These are phyloP conservation scores for Hypsizygus marmoreus DNA, from an alignment of 768 basidiomycete species.

Conservation along the genomic window DNA sequence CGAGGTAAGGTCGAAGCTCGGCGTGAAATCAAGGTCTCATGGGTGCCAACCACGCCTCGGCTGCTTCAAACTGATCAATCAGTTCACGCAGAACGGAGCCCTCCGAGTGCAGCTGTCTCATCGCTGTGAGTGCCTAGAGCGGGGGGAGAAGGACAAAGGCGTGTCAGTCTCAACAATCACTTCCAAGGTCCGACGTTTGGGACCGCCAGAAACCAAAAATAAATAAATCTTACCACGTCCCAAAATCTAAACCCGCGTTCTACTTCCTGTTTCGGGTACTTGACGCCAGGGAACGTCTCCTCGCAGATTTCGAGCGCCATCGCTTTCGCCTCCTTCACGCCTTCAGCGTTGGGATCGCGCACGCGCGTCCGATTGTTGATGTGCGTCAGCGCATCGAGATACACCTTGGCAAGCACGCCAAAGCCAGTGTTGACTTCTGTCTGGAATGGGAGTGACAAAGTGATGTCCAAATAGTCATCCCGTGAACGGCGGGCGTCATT, in stretches of 20 bases:
- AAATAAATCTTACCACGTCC: slow-evolving; percentile 78
- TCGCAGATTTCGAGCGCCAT: slow-evolving; percentile 92
- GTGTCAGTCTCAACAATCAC: slow-evolving; percentile 3
- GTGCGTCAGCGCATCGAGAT: slow-evolving; percentile 90
- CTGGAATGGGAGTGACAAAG: slow-evolving; percentile 92
- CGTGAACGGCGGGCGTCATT: slow-evolving; percentile 83
- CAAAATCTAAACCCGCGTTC: slow-evolving; percentile 98
- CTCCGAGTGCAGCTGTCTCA: slow-evolving; percentile 86
- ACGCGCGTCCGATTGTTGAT: slow-evolving; percentile 80
- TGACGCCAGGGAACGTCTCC: slow-evolving; percentile 92
- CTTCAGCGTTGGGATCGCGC: slow-evolving; percentile 74
- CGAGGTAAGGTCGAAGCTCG: too few species aligned
- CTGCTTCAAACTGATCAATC: slow-evolving; percentile 95
- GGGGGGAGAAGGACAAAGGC: slow-evolving; percentile 14
- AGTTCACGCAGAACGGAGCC: slow-evolving; percentile 80
- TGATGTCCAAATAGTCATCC: slow-evolving; percentile 91
- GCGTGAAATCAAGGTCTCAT: slow-evolving; percentile 85
- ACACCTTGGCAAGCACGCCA: slow-evolving; percentile 95
- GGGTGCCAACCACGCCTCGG: slow-evolving; percentile 91
- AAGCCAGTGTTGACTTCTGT: slow-evolving; percentile 97
- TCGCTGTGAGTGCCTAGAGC: slow-evolving; percentile 77
- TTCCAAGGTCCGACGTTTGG: too few species aligned
- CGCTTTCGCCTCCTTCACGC: slow-evolving; percentile 79
- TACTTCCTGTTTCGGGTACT: slow-evolving; percentile 83
- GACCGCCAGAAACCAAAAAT: slow-evolving; percentile 9